Evolutionary conservation across 257 asterid genomes (phyloP).

Genomic region (Ocimum tenuiflorum): DNA sequence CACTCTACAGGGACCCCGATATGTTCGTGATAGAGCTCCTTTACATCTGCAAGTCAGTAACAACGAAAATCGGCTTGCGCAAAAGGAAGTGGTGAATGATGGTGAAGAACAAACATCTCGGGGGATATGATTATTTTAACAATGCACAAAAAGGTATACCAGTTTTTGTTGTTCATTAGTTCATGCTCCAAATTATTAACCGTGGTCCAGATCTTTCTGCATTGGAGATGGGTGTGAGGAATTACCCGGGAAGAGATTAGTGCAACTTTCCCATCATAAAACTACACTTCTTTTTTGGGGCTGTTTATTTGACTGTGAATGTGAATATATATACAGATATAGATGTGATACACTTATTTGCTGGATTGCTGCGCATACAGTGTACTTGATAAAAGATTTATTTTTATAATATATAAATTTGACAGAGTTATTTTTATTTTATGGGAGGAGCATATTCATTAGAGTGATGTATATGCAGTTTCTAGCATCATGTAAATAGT

Average conservation of each 20-base stretch:
- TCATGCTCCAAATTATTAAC: not conserved
- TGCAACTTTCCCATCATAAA: no score
- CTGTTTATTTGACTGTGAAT: not conserved
- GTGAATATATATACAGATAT: slow-evolving; percentile 20
- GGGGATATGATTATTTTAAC: slow-evolving; percentile 30
- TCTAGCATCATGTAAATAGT: not conserved
- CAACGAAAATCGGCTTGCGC: slow-evolving; percentile 20
- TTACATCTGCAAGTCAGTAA: slow-evolving; percentile 30
- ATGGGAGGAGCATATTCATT: no score
- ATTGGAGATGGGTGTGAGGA: not conserved
- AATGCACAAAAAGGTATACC: slow-evolving; percentile 13
- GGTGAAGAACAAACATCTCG: slow-evolving; percentile 27
- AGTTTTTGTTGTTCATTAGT: slow-evolving; percentile 23
- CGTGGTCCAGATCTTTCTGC: not conserved
- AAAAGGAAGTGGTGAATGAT: slow-evolving; percentile 31
- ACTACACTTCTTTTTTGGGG: no score
- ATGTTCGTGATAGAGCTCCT: slow-evolving; percentile 44
- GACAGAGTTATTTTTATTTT: no score
- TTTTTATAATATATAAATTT: not conserved
- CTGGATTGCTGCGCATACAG: not conserved
- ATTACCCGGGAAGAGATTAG: no score
- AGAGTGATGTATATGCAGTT: not conserved
- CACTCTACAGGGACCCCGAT: slow-evolving; percentile 56
- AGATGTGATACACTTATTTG: not conserved
- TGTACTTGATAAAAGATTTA: not conserved